Evolutionary conservation across 148 eudicot genomes (phyloP).

Genomic region (Cornus suecica): DNA sequence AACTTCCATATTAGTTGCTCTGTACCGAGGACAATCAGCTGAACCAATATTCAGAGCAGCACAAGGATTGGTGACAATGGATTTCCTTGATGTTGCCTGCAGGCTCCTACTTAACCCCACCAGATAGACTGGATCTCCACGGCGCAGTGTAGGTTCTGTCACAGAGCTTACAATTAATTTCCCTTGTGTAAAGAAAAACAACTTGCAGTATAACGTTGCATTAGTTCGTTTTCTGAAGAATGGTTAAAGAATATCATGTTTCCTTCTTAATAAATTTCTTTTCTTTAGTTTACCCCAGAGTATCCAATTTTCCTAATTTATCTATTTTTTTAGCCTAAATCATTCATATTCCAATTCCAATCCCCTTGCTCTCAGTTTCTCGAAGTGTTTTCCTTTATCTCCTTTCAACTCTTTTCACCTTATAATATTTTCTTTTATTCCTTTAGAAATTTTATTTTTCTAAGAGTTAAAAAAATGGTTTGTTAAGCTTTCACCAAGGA

Average conservation of each 20-base stretch:
- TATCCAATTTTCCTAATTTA: no score
- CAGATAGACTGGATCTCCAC: slow-evolving; percentile 91
- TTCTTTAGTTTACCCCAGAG: no score
- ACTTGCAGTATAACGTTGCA: background rate
- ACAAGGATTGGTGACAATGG: slow-evolving; percentile 87
- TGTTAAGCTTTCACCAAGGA: no score
- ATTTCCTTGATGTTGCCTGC: slow-evolving; percentile 92
- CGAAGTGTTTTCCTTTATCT: no score
- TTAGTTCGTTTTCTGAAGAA: background rate
- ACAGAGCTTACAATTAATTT: slow-evolving; percentile 12
- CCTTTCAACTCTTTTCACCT: no score
- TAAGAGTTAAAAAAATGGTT: no score
- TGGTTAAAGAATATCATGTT: background rate
- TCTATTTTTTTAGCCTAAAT: no score
- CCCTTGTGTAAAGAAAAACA: background rate
- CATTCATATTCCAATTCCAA: no score
- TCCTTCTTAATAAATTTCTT: no score
- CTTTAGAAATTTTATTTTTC: no score
- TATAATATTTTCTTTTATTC: no score
- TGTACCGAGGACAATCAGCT: slow-evolving; percentile 90
- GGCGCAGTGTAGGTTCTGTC: slow-evolving; percentile 80
- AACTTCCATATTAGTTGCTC: slow-evolving; percentile 97
- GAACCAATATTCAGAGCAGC: slow-evolving; percentile 85
- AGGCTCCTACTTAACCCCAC: slow-evolving; percentile 94
- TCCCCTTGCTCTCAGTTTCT: no score